Conservation (phyloP, 345 rosid genomes). For the Zanthoxylum bungeanum region DNA sequence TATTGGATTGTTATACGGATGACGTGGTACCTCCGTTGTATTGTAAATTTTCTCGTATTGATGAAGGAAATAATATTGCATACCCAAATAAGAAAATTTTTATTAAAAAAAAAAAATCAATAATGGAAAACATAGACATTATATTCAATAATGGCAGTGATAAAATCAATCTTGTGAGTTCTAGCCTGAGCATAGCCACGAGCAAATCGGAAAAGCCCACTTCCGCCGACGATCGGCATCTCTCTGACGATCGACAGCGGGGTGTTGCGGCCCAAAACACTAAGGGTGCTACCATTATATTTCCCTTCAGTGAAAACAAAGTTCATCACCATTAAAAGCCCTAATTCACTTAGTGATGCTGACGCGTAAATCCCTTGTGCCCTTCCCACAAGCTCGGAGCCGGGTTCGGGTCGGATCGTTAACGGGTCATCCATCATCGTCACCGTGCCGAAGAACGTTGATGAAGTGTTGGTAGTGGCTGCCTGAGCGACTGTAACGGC, state of each 20-base stretch:
- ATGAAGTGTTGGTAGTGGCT: slow-evolving; percentile 24
- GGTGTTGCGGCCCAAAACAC: slow-evolving; percentile 46
- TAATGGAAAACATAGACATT: slow-evolving; percentile 40
- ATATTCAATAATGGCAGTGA: slow-evolving; percentile 36
- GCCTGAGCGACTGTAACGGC: slow-evolving; percentile 36
- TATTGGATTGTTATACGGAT: too few species aligned
- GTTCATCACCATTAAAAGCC: slow-evolving; percentile 48
- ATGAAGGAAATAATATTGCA: too few species aligned
- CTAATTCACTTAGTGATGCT: slow-evolving; percentile 28
- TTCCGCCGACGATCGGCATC: slow-evolving; percentile 60
- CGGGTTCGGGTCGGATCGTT: slow-evolving; percentile 36
- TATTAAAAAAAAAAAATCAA: neutral
- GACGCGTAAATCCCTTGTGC: slow-evolving; percentile 53
- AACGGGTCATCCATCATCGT: slow-evolving; percentile 50
- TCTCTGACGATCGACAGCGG: slow-evolving; percentile 39
- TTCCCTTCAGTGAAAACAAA: slow-evolving; percentile 53
- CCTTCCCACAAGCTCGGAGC: slow-evolving; percentile 48
- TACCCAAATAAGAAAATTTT: too few species aligned
- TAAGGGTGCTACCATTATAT: slow-evolving; percentile 54
- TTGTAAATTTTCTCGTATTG: too few species aligned
- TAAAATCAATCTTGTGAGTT: slow-evolving; percentile 25
- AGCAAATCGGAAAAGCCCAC: slow-evolving; percentile 56
- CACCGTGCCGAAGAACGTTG: slow-evolving; percentile 37
- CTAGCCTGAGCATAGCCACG: slow-evolving; percentile 48
- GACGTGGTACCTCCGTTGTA: too few species aligned